Base-by-base conservation (phyloP, 2,329 filamentous ascomycete genomes). In the Sarocladium strictum region DNA sequence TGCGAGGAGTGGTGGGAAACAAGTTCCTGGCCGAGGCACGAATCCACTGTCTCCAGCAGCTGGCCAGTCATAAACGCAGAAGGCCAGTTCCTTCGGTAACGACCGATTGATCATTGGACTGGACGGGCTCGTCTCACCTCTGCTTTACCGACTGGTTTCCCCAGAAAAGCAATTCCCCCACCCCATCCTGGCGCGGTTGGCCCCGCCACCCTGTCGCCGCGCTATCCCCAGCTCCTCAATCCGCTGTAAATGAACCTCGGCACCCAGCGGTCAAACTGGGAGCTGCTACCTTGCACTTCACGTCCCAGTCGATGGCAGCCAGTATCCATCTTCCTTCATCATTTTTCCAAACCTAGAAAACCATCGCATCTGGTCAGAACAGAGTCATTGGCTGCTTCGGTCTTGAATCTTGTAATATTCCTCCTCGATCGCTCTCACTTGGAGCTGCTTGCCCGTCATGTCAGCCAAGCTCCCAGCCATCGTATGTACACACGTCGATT, bases 381-480 rank as follows among this genome's bases (percentile, higher is more conserved):
- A 47, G 24, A 21, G 6, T 40, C 10, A 40, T 12, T 40, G 17
- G 12, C 41, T 10, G 24, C n/a, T 9, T 29, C 45, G 6, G 10
- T 3, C 24, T 32, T 50, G 32, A 32, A n/a, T 32, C 24, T 19
- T 14, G 50, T 54, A 6, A 26, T 57, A 5, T 51, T 23, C 53
- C 32, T n/a, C 19, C 38, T 23, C 23, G 12, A 7, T 43, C 9
- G 19, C 14, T 21, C 17, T 3, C 19, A 19, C 19, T 23, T 14
- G 9, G 4, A 7, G 9, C 38, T 17, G 4, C n/a, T 17, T 19
- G 9, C 23, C 14, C 38, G 17, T 7, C n/a, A 77, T 77, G 74
- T 73, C 75, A 37, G 68, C 67, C 60, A 67, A 67, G 58, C 77
- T 78, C 57, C 75, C 75, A 52, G 68, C 72, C 58, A 72, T 76